phyloP scores from a whole-genome alignment of 1,284 basidiomycete species.

The Sanguinoderma infundibulare region DNA sequence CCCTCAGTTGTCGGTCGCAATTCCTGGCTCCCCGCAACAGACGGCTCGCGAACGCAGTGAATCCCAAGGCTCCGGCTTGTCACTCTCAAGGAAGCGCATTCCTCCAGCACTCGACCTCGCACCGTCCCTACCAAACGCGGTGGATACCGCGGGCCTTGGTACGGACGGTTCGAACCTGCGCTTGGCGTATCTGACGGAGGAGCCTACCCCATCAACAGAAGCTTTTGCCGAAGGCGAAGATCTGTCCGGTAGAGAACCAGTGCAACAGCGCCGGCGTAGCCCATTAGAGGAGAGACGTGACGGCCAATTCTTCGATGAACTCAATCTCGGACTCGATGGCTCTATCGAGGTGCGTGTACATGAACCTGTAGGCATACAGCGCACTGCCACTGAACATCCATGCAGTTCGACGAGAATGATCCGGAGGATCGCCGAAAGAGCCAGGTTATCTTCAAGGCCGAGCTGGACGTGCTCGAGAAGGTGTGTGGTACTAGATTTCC shows the following conservation, averaged over 20 bases:
- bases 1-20: conserved; percentile 37
- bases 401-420: conserved; percentile 67
- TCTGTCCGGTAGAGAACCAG: conserved; percentile 13
- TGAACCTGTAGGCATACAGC: neutral
- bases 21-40: conserved; percentile 33
- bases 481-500: conserved; percentile 40
- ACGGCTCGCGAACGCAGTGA: conserved; percentile 28
- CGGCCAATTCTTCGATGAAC: conserved; percentile 72
- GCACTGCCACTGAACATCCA: conserved; percentile 9
- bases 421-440: conserved; percentile 73
- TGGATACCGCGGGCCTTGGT: conserved; percentile 25
- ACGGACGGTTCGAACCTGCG: conserved; percentile 28
- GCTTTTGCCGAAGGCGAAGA: conserved; percentile 10
- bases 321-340: conserved; percentile 64
- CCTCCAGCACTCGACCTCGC: conserved; percentile 57
- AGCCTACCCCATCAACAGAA: conserved; percentile 22
- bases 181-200: conserved; percentile 38
- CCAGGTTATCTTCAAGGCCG: conserved; percentile 69
- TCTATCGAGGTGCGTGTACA: conserved; percentile 32
- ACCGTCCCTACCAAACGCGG: conserved; percentile 25
- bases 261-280: conserved; percentile 37
- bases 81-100: conserved; percentile 36
- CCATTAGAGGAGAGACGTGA: conserved; percentile 63
- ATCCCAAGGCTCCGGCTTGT: conserved; percentile 27
- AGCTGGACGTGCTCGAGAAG: conserved; percentile 77